phyloP scores from a whole-genome alignment of 208 protist genomes.

The Leishmania arabica region DNA sequence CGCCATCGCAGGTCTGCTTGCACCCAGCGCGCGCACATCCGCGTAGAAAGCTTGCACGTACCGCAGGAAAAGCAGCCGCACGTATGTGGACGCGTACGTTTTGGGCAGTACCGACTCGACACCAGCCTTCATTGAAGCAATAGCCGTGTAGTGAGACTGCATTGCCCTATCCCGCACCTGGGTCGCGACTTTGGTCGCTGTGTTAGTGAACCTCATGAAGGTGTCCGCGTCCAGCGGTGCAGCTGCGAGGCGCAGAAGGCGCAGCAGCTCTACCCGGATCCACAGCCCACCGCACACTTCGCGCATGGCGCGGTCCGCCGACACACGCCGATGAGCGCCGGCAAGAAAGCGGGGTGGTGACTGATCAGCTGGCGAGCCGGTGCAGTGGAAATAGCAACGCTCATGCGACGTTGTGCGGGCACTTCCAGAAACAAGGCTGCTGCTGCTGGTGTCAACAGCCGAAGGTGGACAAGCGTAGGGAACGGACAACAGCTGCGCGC shows the following conservation, averaged over 20 bases:
- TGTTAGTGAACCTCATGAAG: slow-evolving; percentile 23
- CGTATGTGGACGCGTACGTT: slow-evolving; percentile 54
- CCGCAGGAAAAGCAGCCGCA: slow-evolving; percentile 63
- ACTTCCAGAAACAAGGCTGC: slow-evolving; percentile 5
- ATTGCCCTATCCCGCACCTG: slow-evolving; percentile 20
- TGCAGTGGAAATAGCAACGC: background rate
- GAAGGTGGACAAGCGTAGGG: slow-evolving; percentile 29
- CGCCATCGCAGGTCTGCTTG: background rate
- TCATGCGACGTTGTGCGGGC: slow-evolving; percentile 11
- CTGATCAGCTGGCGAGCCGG: slow-evolving; percentile 15
- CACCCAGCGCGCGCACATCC: slow-evolving; percentile 23
- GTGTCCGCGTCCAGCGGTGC: slow-evolving; percentile 35
- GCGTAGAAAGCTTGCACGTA: slow-evolving; percentile 60
- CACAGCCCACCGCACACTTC: slow-evolving; percentile 43
- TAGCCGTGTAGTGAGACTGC: slow-evolving; percentile 33
- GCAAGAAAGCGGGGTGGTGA: slow-evolving; percentile 14
- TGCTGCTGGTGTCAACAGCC: slow-evolving; percentile 12
- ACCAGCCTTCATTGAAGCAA: slow-evolving; percentile 30
- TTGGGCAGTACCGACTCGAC: slow-evolving; percentile 39
- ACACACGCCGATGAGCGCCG: slow-evolving; percentile 7
- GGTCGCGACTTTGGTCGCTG: slow-evolving; percentile 12
- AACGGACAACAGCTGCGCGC: slow-evolving; percentile 49
- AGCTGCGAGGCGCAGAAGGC: slow-evolving; percentile 32
- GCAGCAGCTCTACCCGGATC: slow-evolving; percentile 47
- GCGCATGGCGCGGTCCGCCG: slow-evolving; percentile 26